Conservation (phyloP, 306 rosid genomes). For the Lathyrus aphaca region DNA sequence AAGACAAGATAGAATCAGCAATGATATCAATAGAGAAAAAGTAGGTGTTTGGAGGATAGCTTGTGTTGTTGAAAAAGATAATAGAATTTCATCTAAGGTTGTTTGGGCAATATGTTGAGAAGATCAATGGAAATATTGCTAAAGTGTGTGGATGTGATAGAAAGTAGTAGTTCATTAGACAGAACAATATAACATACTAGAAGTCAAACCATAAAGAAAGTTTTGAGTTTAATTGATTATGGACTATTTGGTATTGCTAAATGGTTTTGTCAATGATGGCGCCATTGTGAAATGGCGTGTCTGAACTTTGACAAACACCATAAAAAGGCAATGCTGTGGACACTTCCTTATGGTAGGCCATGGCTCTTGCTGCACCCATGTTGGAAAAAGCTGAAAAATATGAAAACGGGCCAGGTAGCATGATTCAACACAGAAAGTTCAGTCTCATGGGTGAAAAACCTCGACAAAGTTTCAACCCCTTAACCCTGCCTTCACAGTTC, state of each 20-base stretch:
- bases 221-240: background rate
- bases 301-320: background rate
- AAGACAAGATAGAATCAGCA: background rate
- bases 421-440: background rate
- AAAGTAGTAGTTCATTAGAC: background rate
- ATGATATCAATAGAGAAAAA: background rate
- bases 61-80: background rate
- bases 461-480: slow-evolving; percentile 6
- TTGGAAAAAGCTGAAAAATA: background rate
- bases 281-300: background rate
- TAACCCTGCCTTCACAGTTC: background rate
- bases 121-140: background rate
- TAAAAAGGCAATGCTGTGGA: background rate
- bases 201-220: background rate
- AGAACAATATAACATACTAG: background rate
- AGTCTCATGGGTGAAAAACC: background rate
- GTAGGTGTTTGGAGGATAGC: background rate
- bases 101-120: background rate
- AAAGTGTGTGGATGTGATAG: background rate
- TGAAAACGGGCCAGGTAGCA: background rate
- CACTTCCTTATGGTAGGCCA: background rate
- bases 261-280: background rate
- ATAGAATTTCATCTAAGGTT: slow-evolving; percentile 4
- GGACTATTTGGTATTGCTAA: background rate
- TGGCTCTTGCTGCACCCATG: background rate